Evolutionary conservation across 306 rosid species (phyloP).

Genomic region (Dryas octopetala): DNA sequence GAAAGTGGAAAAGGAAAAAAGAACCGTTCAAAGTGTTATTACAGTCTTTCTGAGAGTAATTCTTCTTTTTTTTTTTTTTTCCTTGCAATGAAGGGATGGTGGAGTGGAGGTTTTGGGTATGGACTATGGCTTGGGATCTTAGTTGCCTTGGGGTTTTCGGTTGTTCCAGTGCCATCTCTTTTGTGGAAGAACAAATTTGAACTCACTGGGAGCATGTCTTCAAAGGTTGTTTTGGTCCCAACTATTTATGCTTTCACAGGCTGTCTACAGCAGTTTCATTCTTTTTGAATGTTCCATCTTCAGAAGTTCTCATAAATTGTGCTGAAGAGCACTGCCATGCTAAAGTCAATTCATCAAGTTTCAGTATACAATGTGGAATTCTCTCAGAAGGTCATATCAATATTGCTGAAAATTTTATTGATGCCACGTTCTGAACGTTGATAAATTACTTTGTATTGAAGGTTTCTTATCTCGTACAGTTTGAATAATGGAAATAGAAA

Average conservation of each 20-base stretch:
- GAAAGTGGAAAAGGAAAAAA: not conserved
- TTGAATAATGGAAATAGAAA: not conserved
- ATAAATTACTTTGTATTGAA: not conserved
- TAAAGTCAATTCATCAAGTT: not conserved
- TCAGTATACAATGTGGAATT: not conserved
- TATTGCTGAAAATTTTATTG: not conserved
- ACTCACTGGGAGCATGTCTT: constrained; percentile 47
- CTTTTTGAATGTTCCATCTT: not conserved
- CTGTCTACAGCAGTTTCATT: constrained; percentile 5
- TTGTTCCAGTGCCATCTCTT: constrained; percentile 76
- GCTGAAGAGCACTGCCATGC: not conserved
- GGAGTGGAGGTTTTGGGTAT: constrained; percentile 96
- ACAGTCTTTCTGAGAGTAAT: constrained; percentile 11
- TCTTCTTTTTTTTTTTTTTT: constrained; percentile 3
- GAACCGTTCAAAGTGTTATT: constrained; percentile 13
- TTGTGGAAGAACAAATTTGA: constrained; percentile 77
- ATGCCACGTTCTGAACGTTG: not conserved
- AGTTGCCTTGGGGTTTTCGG: constrained; percentile 80
- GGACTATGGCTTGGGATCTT: constrained; percentile 92
- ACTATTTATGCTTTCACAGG: not conserved
- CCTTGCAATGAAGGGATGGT: constrained; percentile 73
- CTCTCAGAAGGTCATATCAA: not conserved
- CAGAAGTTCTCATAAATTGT: not conserved
- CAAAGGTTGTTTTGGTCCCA: constrained; percentile 59
- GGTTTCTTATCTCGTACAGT: not conserved